Percentiles rank a stretch among this genome's conserved stretches.
phyloP scores from a whole-genome alignment of 441 rosid species.

The Hypseocharis bilobata region DNA sequence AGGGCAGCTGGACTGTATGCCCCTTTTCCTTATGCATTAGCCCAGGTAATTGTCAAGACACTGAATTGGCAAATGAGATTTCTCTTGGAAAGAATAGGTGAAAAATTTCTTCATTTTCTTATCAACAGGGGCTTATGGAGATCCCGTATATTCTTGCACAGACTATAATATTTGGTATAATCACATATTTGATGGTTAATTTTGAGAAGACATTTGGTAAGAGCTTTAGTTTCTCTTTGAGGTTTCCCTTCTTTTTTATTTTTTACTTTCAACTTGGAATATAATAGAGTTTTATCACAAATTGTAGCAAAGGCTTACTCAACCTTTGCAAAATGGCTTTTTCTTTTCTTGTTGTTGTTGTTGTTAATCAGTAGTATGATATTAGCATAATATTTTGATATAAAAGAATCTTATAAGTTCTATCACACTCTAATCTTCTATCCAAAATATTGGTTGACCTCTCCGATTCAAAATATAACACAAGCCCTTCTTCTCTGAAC shows the following conservation, averaged over 20 bases:
- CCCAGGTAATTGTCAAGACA: slow-evolving; percentile 39
- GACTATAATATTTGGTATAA: slow-evolving; percentile 57
- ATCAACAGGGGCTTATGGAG: slow-evolving; percentile 69
- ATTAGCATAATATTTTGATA: neutral
- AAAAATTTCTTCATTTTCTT: slow-evolving; percentile 5
- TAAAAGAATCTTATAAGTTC: neutral
- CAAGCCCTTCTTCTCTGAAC: no score
- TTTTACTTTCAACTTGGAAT: no score
- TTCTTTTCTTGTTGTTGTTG: no score
- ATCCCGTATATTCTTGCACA: slow-evolving; percentile 65
- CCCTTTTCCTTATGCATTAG: slow-evolving; percentile 65
- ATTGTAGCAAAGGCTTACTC: no score
- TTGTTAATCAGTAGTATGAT: no score
- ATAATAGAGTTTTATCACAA: no score
- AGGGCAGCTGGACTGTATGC: slow-evolving; percentile 82
- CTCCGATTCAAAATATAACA: neutral
- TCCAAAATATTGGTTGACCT: neutral
- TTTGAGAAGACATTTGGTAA: slow-evolving; percentile 67
- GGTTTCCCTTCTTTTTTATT: neutral
- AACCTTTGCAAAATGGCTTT: no score
- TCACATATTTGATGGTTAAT: slow-evolving; percentile 73
- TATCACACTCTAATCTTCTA: neutral
- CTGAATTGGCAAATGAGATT: neutral
- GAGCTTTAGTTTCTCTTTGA: slow-evolving; percentile 17
- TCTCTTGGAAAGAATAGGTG: neutral